Base-by-base conservation (phyloP, 768 basidiomycete genomes). In the Gloeopeniophorella convolvens region DNA sequence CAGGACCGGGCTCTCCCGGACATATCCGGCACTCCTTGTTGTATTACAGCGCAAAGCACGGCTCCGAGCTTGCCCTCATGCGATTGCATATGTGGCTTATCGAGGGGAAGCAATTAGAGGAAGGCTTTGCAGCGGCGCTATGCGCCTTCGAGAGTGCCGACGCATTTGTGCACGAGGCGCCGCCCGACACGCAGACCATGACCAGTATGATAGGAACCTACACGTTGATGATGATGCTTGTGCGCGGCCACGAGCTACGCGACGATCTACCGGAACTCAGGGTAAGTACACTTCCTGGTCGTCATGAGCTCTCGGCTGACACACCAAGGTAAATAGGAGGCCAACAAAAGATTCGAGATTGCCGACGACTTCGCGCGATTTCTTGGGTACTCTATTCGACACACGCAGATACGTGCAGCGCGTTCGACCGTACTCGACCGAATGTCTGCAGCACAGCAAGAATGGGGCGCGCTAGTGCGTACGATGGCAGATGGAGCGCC, bases 101-200 rank as follows among this genome's bases (percentile, higher is more conserved):
- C 5, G 66, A 62, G 3, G 76, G 73, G 1, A 65, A 61, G 39
- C 74, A 73, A 43, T 78, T 75, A 73, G 75, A 79, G 15, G 77
- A 82, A 55, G 83, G 80, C 0, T 71, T 78, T 34, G 79, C 81
- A 1, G 78, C 81, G 54, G 58, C 85, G 49, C 74, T 67, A 56
- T 80, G 77, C 40, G 80, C 83, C 0, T 61, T 75, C 54, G 79
- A 83, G 26, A 81, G 84, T 55, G 70, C 82, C 12, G 78, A 77
- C 56, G 63, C 65, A 1, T 85, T 77, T 60, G 67, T 81, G 2
- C 64, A 66, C 0, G 64, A 76, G 37, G 79, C 81, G 0, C 80
- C 82, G 0, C 83, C 82, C 0, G 82, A 84, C 58, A 75, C 76
- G 41, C 68, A 78, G 11, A 71, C 81, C 57, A 77, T 80, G 73